Percentiles rank a stretch among this genome's conserved stretches.
These are phyloP conservation scores for Micractinium sp. DNA, from an alignment of 139 green algal species.

Conservation along the genomic window DNA sequence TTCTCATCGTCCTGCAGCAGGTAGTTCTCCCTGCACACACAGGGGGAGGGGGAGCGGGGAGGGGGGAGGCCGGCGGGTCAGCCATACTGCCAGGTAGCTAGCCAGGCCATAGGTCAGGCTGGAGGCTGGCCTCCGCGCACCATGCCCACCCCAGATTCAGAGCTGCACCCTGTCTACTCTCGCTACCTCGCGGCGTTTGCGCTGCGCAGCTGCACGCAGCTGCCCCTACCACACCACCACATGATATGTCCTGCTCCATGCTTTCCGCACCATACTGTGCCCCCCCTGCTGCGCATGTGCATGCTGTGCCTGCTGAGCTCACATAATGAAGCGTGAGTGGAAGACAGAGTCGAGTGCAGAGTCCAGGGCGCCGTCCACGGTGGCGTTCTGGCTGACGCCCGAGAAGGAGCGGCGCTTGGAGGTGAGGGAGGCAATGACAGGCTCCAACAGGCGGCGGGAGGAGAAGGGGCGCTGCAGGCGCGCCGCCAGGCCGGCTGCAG, in stretches of 20 bases:
- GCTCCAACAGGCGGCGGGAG: slow-evolving; percentile 25
- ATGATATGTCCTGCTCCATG: no score
- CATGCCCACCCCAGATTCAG: no score
- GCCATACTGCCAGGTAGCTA: not conserved
- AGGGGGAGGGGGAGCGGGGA: not conserved
- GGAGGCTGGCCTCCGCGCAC: no score
- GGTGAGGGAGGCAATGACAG: slow-evolving; percentile 39
- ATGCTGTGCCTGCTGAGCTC: no score
- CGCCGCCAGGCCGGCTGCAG: slow-evolving; percentile 12
- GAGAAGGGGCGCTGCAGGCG: slow-evolving; percentile 6
- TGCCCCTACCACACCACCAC: no score
- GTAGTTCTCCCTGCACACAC: not conserved
- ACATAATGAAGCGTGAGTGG: slow-evolving; percentile 26
- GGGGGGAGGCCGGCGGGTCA: not conserved
- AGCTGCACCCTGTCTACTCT: no score
- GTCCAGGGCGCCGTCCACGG: slow-evolving; percentile 33
- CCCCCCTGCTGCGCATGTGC: no score
- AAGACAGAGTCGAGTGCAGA: slow-evolving; percentile 34
- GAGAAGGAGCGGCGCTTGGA: slow-evolving; percentile 14
- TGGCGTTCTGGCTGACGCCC: not conserved
- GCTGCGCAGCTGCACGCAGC: no score
- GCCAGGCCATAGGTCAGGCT: no score
- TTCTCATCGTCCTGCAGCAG: slow-evolving; percentile 3
- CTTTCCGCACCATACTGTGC: no score
- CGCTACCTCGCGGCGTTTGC: no score